Evolutionary conservation across 768 basidiomycete genomes (phyloP), one percentile per base, ranked within the genome.

Genomic region (Dacryopinax spathularia): DNA sequence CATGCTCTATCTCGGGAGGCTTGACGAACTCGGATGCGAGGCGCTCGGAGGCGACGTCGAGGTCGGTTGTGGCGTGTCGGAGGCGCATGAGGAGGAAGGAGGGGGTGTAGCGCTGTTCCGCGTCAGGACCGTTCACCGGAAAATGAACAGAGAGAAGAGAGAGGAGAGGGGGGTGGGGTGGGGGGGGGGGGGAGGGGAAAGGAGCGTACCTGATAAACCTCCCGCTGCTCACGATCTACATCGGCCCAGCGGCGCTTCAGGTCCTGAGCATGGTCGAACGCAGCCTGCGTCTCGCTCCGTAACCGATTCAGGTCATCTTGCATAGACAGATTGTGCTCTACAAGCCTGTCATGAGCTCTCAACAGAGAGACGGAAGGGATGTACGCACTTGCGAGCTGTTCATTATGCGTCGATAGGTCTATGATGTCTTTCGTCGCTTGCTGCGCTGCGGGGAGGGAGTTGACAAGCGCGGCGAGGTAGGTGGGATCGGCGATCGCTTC

Each of bases 1-100:
- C 36, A 33, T 61, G 35, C 7, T 61, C 65, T 18, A 33, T 59
- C 12, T 65, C 63, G 5, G 36, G 48, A 60, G 16, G 31, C 25
- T 48, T 61, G 29, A 96, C 81, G 71, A 97, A 96, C 0, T 83
- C 76, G n/a, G 85, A 81, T 0, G 92, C 91, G 25, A 95, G 75
- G 1, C 84, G 78, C 73, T 98, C 95, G 1, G 91, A 93, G 15
- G 81, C 77, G 64, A 93, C 92, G 67, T 98, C 95, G 74, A 94
- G 93, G 22, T 87, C 87, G 0, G 87, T 91, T 18, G 87, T 86
- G 33, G 91, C 88, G 71, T 97, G 93, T 43, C 85, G 82, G 13
- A 95, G 80, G 1, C 94, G 85, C 76, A 94, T 82, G 56, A 90
- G 82, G 33, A 97, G 84, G 70, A 96, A 95, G 68, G 91, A 87